A percentile compares a stretch with the other conserved stretches of the same genome.
Conservation (phyloP, 257 asterid genomes). For the Echites panduratus region DNA sequence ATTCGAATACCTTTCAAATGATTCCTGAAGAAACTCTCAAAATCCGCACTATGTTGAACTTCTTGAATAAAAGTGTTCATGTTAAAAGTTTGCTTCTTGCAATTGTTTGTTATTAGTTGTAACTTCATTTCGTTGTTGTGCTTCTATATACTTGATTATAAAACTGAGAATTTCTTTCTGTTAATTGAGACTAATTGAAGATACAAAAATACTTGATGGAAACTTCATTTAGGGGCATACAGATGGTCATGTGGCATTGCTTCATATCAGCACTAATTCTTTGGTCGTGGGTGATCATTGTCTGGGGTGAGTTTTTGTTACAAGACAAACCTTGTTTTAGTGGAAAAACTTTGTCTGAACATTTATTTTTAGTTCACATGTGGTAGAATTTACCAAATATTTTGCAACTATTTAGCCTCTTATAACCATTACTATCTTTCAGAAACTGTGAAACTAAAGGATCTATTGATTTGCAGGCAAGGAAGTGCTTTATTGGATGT, state of each 20-base stretch:
- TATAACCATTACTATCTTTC: background rate
- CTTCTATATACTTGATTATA: background rate
- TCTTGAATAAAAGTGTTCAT: background rate
- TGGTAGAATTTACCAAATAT: background rate
- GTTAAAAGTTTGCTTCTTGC: background rate
- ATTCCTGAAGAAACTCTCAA: background rate
- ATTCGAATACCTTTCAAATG: background rate
- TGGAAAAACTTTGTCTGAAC: background rate
- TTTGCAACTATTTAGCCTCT: background rate
- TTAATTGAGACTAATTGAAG: slow-evolving; percentile 13
- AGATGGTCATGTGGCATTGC: slow-evolving; percentile 88
- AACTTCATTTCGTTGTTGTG: background rate
- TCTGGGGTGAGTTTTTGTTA: slow-evolving; percentile 61
- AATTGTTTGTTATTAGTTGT: background rate
- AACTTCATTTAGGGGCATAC: slow-evolving; percentile 76
- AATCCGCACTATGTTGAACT: background rate
- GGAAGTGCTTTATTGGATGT: slow-evolving; percentile 85
- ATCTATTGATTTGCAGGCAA: slow-evolving; percentile 53
- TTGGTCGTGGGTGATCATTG: slow-evolving; percentile 96
- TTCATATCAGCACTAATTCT: slow-evolving; percentile 75
- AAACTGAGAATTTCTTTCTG: background rate
- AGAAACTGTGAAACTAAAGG: background rate
- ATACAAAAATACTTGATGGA: slow-evolving; percentile 4
- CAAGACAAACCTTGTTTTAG: background rate
- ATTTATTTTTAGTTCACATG: background rate